Percentiles rank a stretch among this genome's conserved stretches.
These are phyloP conservation scores for Crithidia acanthocephali DNA, from an alignment of 208 protist species.

Conservation along the genomic window DNA sequence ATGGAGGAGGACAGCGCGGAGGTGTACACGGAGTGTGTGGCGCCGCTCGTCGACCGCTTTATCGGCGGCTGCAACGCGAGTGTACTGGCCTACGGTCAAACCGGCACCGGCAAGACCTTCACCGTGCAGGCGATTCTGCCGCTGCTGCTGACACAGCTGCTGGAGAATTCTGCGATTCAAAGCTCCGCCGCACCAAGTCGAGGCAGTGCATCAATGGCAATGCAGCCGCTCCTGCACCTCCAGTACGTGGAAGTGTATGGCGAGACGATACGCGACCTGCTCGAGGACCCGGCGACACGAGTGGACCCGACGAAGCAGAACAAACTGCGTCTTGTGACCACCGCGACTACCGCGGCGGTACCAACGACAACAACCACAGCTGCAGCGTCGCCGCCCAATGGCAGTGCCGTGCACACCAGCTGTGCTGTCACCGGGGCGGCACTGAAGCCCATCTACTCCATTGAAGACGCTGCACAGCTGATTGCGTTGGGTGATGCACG, in stretches of 20 bases:
- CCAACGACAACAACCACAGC: not conserved
- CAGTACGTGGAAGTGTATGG: slow-evolving; percentile 96
- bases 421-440: slow-evolving; percentile 58
- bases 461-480: slow-evolving; percentile 66
- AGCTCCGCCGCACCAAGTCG: not conserved
- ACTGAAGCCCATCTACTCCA: slow-evolving; percentile 49
- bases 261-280: slow-evolving; percentile 91
- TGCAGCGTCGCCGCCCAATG: not conserved
- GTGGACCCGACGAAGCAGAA: slow-evolving; percentile 24
- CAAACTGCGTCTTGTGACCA: slow-evolving; percentile 31
- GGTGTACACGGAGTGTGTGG: slow-evolving; percentile 79
- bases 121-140: slow-evolving; percentile 83
- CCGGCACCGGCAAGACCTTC: slow-evolving; percentile 95
- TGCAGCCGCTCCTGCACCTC: slow-evolving; percentile 44
- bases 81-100: slow-evolving; percentile 95
- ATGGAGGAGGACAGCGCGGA: slow-evolving; percentile 61
- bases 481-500: slow-evolving; percentile 75
- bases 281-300: slow-evolving; percentile 30
- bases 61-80: slow-evolving; percentile 92
- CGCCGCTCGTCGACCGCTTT: slow-evolving; percentile 73
- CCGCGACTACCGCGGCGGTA: not conserved
- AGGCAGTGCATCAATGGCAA: too few species aligned
- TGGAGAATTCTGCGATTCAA: slow-evolving; percentile 32
- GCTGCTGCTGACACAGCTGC: slow-evolving; percentile 84
- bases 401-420: not conserved